These are phyloP conservation scores for Loxodes magnus DNA, from an alignment of 73 alveolate species.

Conservation along the genomic window DNA sequence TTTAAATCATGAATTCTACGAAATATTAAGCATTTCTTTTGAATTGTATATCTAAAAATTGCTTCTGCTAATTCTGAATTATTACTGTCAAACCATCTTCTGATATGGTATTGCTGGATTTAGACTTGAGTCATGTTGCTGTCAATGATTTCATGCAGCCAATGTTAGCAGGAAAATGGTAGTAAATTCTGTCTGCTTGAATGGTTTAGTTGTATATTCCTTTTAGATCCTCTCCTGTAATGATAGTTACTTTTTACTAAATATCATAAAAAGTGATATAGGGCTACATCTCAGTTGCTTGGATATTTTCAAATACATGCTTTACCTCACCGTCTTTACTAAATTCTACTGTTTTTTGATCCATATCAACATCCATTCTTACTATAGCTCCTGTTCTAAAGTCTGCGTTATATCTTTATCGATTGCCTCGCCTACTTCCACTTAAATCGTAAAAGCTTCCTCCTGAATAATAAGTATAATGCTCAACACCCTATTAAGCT, in stretches of 20 bases:
- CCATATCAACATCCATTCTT: slow-evolving; percentile 2
- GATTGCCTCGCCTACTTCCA: slow-evolving; percentile 1
- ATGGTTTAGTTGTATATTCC: not conserved
- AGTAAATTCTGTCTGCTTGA: not conserved
- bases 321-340: not conserved
- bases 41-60: slow-evolving; percentile 5
- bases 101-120: not conserved
- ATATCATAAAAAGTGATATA: slow-evolving; percentile 4
- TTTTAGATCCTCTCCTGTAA: slow-evolving; percentile 1
- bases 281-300: slow-evolving; percentile 7
- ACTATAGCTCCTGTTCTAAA: slow-evolving; percentile 5
- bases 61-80: not conserved
- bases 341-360: not conserved
- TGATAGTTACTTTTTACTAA: slow-evolving; percentile 2
- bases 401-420: not conserved
- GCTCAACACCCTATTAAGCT: slow-evolving; percentile 7
- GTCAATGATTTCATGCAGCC: slow-evolving; percentile 8
- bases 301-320: slow-evolving; percentile 2
- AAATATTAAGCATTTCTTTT: slow-evolving; percentile 4
- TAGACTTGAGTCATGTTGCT: slow-evolving; percentile 4
- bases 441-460: slow-evolving; percentile 2
- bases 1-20: not conserved
- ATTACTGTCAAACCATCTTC: too few relatives aligned
- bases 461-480: slow-evolving; percentile 2
- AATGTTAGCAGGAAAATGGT: slow-evolving; percentile 6